phyloP scores from a whole-genome alignment of 192 early-diverging fungal genomes.

The Oehlia diaphana region DNA sequence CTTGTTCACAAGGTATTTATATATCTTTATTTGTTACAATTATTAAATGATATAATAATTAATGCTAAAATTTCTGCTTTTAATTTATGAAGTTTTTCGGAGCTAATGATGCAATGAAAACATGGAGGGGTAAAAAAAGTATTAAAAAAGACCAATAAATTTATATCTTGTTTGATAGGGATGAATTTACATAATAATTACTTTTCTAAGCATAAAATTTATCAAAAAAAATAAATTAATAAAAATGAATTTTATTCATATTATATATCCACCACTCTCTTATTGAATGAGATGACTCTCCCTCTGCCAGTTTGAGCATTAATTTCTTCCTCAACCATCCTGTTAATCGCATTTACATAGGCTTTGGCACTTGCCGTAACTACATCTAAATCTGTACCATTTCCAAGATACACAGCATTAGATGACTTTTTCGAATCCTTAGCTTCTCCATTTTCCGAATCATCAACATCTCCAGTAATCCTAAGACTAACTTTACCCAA shows the following conservation, averaged over 20 bases:
- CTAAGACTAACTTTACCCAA: slow-evolving; percentile 84
- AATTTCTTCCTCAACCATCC: slow-evolving; percentile 43
- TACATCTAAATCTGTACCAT: slow-evolving; percentile 84
- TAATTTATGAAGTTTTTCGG: neutral
- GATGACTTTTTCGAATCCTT: slow-evolving; percentile 16
- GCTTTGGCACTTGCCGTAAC: slow-evolving; percentile 85
- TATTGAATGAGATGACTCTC: slow-evolving; percentile 25
- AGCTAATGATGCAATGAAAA: slow-evolving; percentile 19
- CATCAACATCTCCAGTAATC: slow-evolving; percentile 46
- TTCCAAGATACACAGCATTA: slow-evolving; percentile 67
- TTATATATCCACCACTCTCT: slow-evolving; percentile 33
- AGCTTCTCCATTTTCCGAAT: slow-evolving; percentile 45
- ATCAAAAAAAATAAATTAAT: too few relatives aligned
- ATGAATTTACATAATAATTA: too few relatives aligned
- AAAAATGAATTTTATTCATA: neutral
- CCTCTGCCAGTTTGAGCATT: slow-evolving; percentile 19
- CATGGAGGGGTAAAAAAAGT: slow-evolving; percentile 6
- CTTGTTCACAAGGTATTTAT: slow-evolving; percentile 28
- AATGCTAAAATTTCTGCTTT: neutral
- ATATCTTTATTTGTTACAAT: neutral
- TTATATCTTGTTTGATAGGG: too few relatives aligned
- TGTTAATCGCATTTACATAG: slow-evolving; percentile 86
- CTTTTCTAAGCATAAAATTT: too few relatives aligned
- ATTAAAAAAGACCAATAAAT: neutral
- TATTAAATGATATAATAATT: neutral